Evolutionary conservation across 208 protist genomes (phyloP), one percentile per base, ranked within the genome.

Genomic region (Leishmania tropica): DNA sequence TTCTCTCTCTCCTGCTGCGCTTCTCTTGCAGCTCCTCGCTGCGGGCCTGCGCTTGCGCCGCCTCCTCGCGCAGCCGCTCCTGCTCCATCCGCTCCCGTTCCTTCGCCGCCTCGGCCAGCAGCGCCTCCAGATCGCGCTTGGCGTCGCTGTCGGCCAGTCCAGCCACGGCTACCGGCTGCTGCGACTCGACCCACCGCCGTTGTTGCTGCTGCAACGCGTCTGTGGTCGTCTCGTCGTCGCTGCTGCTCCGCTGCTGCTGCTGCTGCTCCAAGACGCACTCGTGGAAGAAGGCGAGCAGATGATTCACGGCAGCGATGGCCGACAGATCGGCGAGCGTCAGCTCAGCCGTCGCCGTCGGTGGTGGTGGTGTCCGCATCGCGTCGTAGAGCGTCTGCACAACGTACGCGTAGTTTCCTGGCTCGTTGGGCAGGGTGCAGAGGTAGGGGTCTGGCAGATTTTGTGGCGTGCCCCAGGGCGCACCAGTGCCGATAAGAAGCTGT

Each of bases 381-480:
- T 89, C 83, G 67, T 83, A 68, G 45, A 96, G 47, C 15, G 89
- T 91, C 74, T 81, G 24, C 45, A 87, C 85, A 17, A 95, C 91
- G 81, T 92, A 90, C 4, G 40, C 68, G 77, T 90, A 93, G 88
- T 97, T 96, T 13, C 85, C 87, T 0, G 94, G 94, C 76, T 97
- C 94, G 75, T 97, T 97, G 4, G 89, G 90, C 79, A 94, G 79
- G 21, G 83, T 86, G 82, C 93, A 75, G 42, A 96, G 75, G 80
- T 95, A 84, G 54, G 71, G 75, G 78, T 97, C 94, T 15, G 87
- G 86, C 40, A 97, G 84, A 80, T 90, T 94, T 78, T 95, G 92
- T 56, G 94, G 93, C 5, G 93, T 96, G 56, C 84, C 75, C 88
- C 88, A 96, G 24, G 94, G 94, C 60, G 91, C 81, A 31, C 85